phyloP scores from a whole-genome alignment of 75 land plant species.

The Isoetes taiwanensis region DNA sequence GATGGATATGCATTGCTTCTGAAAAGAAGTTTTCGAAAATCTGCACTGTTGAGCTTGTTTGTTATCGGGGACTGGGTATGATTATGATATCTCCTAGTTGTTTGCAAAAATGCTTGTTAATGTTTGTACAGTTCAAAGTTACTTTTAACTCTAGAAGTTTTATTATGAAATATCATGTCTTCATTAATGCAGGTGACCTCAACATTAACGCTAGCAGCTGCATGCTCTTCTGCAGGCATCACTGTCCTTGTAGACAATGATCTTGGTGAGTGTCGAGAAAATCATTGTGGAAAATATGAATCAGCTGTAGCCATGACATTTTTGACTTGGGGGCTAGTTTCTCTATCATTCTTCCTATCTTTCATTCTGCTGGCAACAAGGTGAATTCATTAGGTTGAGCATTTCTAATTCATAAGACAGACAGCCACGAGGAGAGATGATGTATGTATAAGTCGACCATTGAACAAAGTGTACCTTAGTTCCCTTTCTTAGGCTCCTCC shows the following conservation, averaged over 20 bases:
- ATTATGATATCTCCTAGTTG: too few relatives aligned
- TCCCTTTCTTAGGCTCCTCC: too few relatives aligned
- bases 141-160: too few relatives aligned
- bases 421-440: too few relatives aligned
- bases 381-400: too few relatives aligned
- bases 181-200: slow-evolving; percentile 52
- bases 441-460: too few relatives aligned
- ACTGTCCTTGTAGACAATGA: slow-evolving; percentile 72
- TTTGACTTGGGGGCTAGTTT: slow-evolving; percentile 46
- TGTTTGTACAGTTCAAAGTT: too few relatives aligned
- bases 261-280: slow-evolving; percentile 34
- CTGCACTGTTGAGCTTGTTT: slow-evolving; percentile 36
- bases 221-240: slow-evolving; percentile 70
- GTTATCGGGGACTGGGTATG: slow-evolving; percentile 75
- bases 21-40: slow-evolving; percentile 31
- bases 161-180: too few relatives aligned
- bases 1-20: slow-evolving; percentile 49
- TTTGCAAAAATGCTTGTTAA: too few relatives aligned
- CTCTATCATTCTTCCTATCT: slow-evolving; percentile 54
- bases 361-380: slow-evolving; percentile 48
- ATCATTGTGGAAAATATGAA: slow-evolving; percentile 53
- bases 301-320: slow-evolving; percentile 74
- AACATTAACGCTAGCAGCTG: slow-evolving; percentile 61
- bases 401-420: too few relatives aligned
- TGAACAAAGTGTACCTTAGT: too few relatives aligned